A percentile compares a stretch with the other conserved stretches of the same genome.
These are phyloP conservation scores for Fusarium odoratissimum DNA, from an alignment of 2,329 filamentous ascomycete species.

Conservation along the genomic window DNA sequence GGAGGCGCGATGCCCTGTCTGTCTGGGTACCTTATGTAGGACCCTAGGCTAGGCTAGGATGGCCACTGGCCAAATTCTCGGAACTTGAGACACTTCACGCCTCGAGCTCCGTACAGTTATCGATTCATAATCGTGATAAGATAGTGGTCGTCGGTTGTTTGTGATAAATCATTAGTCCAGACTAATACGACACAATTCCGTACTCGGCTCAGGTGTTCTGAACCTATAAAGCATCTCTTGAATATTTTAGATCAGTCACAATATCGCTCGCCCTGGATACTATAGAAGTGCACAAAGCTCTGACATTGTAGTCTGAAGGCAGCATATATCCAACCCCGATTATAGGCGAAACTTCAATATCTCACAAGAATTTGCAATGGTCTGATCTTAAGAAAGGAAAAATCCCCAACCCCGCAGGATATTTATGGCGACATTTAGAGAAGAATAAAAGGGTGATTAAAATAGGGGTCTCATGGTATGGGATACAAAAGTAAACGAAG, in stretches of 20 bases:
- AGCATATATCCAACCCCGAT: background rate
- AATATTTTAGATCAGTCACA: background rate
- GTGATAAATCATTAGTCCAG: conserved; percentile 8
- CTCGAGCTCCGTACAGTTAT: conserved; percentile 26
- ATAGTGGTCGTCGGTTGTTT: background rate
- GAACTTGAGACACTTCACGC: conserved; percentile 37
- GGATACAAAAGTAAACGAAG: conserved; percentile 1
- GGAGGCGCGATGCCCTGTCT: conserved; percentile 27
- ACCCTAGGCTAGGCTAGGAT: background rate
- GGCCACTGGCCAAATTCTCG: conserved; percentile 2
- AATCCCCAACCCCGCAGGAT: background rate
- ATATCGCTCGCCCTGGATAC: background rate
- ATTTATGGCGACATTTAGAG: background rate
- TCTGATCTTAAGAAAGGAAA: background rate
- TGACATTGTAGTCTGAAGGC: background rate
- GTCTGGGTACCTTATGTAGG: conserved; percentile 1
- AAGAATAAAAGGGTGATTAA: background rate
- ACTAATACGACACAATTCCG: conserved; percentile 16
- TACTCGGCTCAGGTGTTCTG: background rate
- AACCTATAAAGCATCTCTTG: background rate
- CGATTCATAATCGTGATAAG: conserved; percentile 28
- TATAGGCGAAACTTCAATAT: background rate
- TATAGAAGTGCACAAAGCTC: background rate
- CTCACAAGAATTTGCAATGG: background rate
- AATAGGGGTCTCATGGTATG: background rate